These are phyloP conservation scores for Nannizzia gypsea DNA, from an alignment of 2,329 filamentous ascomycete genomes.

Conservation along the genomic window DNA sequence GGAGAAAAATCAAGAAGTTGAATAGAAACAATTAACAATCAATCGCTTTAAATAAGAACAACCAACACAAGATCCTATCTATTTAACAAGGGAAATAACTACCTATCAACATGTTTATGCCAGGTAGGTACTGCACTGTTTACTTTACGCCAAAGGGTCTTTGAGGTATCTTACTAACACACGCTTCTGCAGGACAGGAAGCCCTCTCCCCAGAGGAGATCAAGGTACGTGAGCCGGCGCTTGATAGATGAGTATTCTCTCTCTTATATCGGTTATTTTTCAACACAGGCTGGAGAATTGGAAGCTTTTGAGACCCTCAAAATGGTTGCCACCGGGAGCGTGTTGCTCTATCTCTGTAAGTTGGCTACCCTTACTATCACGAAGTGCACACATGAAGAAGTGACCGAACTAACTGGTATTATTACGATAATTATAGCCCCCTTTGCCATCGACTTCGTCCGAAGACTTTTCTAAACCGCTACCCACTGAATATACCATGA, in stretches of 20 bases:
- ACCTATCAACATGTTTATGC: slow-evolving; percentile 15
- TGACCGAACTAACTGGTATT: neutral
- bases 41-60: neutral
- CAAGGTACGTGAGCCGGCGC: slow-evolving; percentile 21
- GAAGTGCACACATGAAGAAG: neutral
- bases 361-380: neutral
- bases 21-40: neutral
- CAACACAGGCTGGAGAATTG: slow-evolving; percentile 38
- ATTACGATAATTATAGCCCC: slow-evolving; percentile 27
- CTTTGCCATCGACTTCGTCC: slow-evolving; percentile 39
- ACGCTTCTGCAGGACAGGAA: slow-evolving; percentile 27
- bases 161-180: neutral
- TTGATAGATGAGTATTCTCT: neutral
- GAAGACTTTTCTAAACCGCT: slow-evolving; percentile 33
- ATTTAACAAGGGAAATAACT: neutral
- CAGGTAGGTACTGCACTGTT: slow-evolving; percentile 12
- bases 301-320: slow-evolving; percentile 44
- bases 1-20: neutral
- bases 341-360: slow-evolving; percentile 53
- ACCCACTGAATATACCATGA: neutral
- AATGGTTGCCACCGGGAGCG: slow-evolving; percentile 42
- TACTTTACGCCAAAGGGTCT: neutral
- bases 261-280: slow-evolving; percentile 7
- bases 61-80: neutral
- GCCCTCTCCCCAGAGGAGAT: slow-evolving; percentile 38